Evolutionary conservation across 2,329 filamentous ascomycete genomes (phyloP).

Genomic region (Nannizziopsis barbatae): DNA sequence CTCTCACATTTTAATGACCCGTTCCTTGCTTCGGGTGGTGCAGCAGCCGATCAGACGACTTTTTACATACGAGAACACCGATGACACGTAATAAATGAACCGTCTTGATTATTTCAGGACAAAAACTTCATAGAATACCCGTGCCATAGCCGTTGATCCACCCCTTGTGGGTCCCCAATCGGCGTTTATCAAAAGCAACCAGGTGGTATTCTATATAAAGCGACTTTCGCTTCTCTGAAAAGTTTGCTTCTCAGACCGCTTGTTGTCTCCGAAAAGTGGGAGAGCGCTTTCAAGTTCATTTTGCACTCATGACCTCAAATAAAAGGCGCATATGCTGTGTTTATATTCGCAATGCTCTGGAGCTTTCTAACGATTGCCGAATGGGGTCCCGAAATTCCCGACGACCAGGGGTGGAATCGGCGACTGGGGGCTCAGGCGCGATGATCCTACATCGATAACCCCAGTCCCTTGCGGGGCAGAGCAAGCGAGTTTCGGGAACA

Average conservation of each 20-base stretch:
- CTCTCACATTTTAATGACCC: too few relatives aligned
- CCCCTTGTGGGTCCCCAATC: constrained; percentile 1
- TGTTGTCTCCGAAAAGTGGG: too few relatives aligned
- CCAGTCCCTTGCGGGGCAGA: not conserved
- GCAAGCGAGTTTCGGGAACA: too few relatives aligned
- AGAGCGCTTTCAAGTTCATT: too few relatives aligned
- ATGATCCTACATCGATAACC: not conserved
- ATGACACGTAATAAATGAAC: not conserved
- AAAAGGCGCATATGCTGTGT: too few relatives aligned
- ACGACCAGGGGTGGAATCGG: too few relatives aligned
- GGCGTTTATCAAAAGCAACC: not conserved
- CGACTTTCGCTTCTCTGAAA: too few relatives aligned
- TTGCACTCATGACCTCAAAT: too few relatives aligned
- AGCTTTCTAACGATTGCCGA: not conserved
- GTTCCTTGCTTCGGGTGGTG: not conserved
- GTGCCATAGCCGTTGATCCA: not conserved
- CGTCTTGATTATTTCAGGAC: not conserved
- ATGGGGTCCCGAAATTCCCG: not conserved
- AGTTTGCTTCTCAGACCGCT: too few relatives aligned
- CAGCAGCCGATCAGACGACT: constrained; percentile 5
- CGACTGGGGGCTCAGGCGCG: too few relatives aligned
- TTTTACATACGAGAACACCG: constrained; percentile 8
- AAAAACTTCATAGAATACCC: not conserved
- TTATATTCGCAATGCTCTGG: too few relatives aligned
- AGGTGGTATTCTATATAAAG: not conserved